Conservation (phyloP, 140 eudicot genomes). For the Erigeron philadelphicus region DNA sequence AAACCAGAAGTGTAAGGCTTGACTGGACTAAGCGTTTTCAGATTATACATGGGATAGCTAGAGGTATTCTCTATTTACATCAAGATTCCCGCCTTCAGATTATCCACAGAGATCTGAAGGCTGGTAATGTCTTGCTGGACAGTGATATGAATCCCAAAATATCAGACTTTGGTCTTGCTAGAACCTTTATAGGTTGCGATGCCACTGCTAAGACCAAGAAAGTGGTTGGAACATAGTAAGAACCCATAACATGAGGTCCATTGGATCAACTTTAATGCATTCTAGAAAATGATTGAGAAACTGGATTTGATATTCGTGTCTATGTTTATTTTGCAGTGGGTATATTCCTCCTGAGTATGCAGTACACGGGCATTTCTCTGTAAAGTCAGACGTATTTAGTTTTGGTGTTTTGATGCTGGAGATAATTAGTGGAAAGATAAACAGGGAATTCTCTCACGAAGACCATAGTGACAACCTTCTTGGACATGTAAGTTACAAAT, state of each 20-base stretch:
- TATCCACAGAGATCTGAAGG: constrained; percentile 34
- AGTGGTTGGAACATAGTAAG: constrained; percentile 45
- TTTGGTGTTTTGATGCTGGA: constrained; percentile 31
- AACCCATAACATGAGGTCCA: neutral
- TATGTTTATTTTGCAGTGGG: constrained; percentile 10
- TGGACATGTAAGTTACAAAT: constrained; percentile 21
- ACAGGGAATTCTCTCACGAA: constrained; percentile 17
- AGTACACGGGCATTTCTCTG: constrained; percentile 23
- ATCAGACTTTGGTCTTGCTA: constrained; percentile 37
- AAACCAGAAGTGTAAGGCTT: constrained; percentile 19
- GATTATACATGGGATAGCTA: constrained; percentile 41
- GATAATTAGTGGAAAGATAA: constrained; percentile 17
- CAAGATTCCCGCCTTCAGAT: constrained; percentile 40
- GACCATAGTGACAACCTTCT: constrained; percentile 28
- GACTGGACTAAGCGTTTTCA: constrained; percentile 32
- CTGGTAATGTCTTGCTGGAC: constrained; percentile 32
- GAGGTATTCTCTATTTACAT: constrained; percentile 43
- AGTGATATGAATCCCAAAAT: constrained; percentile 35
- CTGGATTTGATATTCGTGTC: neutral
- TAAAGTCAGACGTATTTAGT: constrained; percentile 25
- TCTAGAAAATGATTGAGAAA: neutral
- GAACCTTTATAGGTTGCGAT: constrained; percentile 29
- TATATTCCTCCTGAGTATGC: constrained; percentile 26
- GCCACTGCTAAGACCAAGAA: constrained; percentile 24
- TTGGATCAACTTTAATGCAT: neutral